These are phyloP conservation scores for Strobilomyces confusus DNA, from an alignment of 768 basidiomycete genomes.

Conservation along the genomic window DNA sequence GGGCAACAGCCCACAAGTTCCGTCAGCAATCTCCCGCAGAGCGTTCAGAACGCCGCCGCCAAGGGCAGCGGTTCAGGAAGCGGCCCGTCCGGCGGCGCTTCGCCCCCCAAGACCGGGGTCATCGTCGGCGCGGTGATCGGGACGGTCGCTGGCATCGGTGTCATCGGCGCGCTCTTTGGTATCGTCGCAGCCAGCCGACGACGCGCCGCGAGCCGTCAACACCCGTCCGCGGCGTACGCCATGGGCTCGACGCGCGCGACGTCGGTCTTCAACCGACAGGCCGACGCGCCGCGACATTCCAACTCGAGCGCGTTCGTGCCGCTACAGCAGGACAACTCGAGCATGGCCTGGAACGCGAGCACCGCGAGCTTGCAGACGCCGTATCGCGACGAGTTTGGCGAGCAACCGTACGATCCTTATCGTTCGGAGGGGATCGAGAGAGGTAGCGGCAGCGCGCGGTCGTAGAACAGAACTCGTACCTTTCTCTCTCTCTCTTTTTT, in stretches of 20 bases:
- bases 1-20: slow-evolving; percentile 55
- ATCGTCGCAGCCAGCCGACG: slow-evolving; percentile 50
- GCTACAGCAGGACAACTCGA: slow-evolving; percentile 58
- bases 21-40: slow-evolving; percentile 28
- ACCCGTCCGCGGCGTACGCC: slow-evolving; percentile 35
- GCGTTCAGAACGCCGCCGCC: slow-evolving; percentile 40
- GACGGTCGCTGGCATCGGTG: slow-evolving; percentile 25
- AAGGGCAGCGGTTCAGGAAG: slow-evolving; percentile 10
- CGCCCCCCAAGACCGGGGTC: slow-evolving; percentile 22
- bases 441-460: slow-evolving; percentile 21
- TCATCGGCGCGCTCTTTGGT: slow-evolving; percentile 37
- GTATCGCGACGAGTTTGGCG: slow-evolving; percentile 33
- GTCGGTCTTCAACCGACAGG: slow-evolving; percentile 22
- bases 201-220: slow-evolving; percentile 35
- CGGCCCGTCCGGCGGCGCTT: slow-evolving; percentile 15
- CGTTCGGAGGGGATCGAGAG: slow-evolving; percentile 22
- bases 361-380: slow-evolving; percentile 41
- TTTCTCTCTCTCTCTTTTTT: not conserved
- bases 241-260: slow-evolving; percentile 32
- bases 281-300: slow-evolving; percentile 38
- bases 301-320: slow-evolving; percentile 72
- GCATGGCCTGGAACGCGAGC: slow-evolving; percentile 58
- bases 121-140: slow-evolving; percentile 32
- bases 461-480: slow-evolving; percentile 17
- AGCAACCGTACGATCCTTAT: slow-evolving; percentile 26